These are phyloP conservation scores for Quercus bicolor DNA, from an alignment of 306 rosid species.

Conservation along the genomic window DNA sequence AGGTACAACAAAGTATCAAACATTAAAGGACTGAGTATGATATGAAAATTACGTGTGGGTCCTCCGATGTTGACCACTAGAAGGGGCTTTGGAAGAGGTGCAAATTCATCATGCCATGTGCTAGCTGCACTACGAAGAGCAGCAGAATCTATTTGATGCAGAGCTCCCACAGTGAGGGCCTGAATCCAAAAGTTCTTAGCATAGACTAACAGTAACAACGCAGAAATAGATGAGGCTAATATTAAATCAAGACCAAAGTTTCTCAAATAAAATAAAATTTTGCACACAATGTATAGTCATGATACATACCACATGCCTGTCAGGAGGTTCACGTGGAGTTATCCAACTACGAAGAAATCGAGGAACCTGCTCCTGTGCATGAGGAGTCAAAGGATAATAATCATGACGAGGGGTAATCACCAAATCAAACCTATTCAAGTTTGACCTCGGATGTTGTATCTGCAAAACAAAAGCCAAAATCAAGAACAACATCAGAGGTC, in stretches of 20 bases:
- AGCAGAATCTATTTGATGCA: slow-evolving; percentile 85
- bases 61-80: slow-evolving; percentile 84
- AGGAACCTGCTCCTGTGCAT: slow-evolving; percentile 77
- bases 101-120: slow-evolving; percentile 80
- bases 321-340: slow-evolving; percentile 87
- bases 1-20: background rate
- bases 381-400: slow-evolving; percentile 79
- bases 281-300: slow-evolving; percentile 3
- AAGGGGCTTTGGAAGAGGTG: slow-evolving; percentile 72
- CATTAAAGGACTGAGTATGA: slow-evolving; percentile 2
- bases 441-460: slow-evolving; percentile 82
- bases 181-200: slow-evolving; percentile 27
- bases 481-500: background rate
- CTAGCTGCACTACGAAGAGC: slow-evolving; percentile 79
- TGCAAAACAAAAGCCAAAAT: slow-evolving; percentile 9
- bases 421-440: slow-evolving; percentile 78
- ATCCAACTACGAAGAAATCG: slow-evolving; percentile 74
- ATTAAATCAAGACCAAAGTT: slow-evolving; percentile 15
- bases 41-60: slow-evolving; percentile 59
- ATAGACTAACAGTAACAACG: slow-evolving; percentile 3
- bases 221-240: slow-evolving; percentile 7
- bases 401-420: slow-evolving; percentile 90
- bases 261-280: slow-evolving; percentile 10
- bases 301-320: slow-evolving; percentile 73
- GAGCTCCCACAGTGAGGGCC: slow-evolving; percentile 84